phyloP scores from a whole-genome alignment of 139 green algal species.

The Coelastrella sp. region DNA sequence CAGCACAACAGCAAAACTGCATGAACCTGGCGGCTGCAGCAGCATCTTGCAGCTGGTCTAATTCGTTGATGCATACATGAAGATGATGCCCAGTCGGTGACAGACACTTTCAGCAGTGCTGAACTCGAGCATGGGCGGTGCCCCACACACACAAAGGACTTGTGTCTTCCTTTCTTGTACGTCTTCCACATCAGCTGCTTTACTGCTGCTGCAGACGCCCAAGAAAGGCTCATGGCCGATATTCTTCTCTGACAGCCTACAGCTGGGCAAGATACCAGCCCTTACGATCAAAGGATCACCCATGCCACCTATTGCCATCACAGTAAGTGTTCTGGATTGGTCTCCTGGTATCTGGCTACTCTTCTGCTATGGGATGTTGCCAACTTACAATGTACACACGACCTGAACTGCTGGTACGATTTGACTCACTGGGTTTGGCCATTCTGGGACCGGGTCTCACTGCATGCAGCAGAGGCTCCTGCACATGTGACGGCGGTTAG shows the following conservation, averaged over 20 bases:
- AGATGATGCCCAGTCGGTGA: too few relatives aligned
- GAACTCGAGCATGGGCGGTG: too few relatives aligned
- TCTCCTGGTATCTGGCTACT: not conserved
- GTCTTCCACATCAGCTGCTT: not conserved
- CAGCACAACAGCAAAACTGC: not conserved
- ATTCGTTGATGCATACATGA: too few relatives aligned
- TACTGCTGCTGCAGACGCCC: not conserved
- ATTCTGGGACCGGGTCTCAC: too few relatives aligned
- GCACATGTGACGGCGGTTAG: too few relatives aligned
- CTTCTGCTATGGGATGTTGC: not conserved
- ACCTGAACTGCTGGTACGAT: too few relatives aligned
- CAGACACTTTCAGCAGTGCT: too few relatives aligned
- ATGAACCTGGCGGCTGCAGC: not conserved
- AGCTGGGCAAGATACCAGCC: not conserved
- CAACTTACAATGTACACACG: too few relatives aligned
- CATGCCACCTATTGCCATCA: slow-evolving; percentile 9
- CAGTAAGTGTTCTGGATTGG: not conserved
- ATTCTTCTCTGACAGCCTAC: slow-evolving; percentile 34
- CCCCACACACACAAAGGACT: not conserved
- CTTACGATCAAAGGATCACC: not conserved
- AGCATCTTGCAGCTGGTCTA: too few relatives aligned
- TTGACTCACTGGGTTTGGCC: too few relatives aligned
- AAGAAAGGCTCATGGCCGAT: slow-evolving; percentile 32
- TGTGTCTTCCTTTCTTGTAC: not conserved
- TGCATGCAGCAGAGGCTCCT: too few relatives aligned